A percentile compares a stretch with the other conserved stretches of the same genome.
These are phyloP conservation scores for Vanderwaltozyma polyspora DNA, from an alignment of 805 yeast species.

Conservation along the genomic window DNA sequence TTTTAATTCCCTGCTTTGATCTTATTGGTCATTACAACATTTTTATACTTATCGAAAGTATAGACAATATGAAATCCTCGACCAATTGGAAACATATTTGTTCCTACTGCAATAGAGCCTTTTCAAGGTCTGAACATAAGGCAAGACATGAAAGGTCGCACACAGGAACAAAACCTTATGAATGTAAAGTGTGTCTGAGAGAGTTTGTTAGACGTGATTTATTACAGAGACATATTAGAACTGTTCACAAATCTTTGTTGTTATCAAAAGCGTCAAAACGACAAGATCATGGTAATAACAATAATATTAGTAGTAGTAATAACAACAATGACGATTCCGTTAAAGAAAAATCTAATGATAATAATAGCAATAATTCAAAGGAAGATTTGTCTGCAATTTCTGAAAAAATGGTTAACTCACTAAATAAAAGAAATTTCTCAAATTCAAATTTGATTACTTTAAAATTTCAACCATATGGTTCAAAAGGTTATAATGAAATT, in stretches of 20 bases:
- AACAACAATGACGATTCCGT: background rate
- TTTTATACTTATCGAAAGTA: too few relatives aligned
- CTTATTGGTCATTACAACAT: too few relatives aligned
- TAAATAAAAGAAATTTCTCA: background rate
- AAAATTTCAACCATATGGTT: background rate
- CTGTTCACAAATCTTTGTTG: conserved; percentile 44
- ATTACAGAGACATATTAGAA: conserved; percentile 64
- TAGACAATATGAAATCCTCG: background rate
- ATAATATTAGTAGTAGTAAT: background rate
- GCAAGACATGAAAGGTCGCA: conserved; percentile 72
- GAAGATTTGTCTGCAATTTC: background rate
- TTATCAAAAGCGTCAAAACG: too few relatives aligned
- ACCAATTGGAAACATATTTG: conserved; percentile 37
- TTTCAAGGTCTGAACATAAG: conserved; percentile 69
- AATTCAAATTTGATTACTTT: background rate
- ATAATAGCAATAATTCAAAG: background rate
- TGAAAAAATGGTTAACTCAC: background rate
- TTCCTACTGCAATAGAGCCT: conserved; percentile 68
- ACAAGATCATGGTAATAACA: too few relatives aligned
- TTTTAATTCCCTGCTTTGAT: too few relatives aligned
- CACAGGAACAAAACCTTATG: conserved; percentile 71
- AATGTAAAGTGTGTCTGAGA: conserved; percentile 56
- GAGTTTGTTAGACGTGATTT: conserved; percentile 71
- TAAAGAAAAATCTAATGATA: too few relatives aligned
- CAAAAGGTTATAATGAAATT: background rate